Evolutionary conservation across 106 monocot genomes (phyloP).

Genomic region (Xerophyta viscosa): DNA sequence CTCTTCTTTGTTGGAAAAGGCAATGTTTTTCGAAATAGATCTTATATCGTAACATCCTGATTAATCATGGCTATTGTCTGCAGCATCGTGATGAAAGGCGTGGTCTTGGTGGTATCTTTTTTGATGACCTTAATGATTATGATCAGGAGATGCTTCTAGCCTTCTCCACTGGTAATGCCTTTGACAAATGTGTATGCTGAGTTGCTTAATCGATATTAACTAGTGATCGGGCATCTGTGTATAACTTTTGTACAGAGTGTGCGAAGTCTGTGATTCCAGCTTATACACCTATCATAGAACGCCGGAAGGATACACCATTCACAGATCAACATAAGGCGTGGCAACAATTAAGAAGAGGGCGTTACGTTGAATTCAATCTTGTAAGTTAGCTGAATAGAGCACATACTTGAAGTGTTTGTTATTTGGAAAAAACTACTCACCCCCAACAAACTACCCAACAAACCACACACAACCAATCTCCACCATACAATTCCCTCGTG

Average conservation of each 20-base stretch:
- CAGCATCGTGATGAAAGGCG: slow-evolving; percentile 97
- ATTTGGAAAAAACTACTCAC: no score
- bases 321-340: slow-evolving; percentile 81
- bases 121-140: slow-evolving; percentile 94
- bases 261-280: slow-evolving; percentile 3
- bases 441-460: no score
- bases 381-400: no score
- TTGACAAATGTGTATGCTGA: no score
- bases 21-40: no score
- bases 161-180: slow-evolving; percentile 74
- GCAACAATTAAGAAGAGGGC: slow-evolving; percentile 91
- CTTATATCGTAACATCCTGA: no score
- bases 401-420: no score
- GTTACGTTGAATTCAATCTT: slow-evolving; percentile 98
- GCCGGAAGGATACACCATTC: slow-evolving; percentile 37
- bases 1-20: no score
- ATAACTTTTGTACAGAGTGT: not conserved
- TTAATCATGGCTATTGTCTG: slow-evolving; percentile 16
- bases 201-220: no score
- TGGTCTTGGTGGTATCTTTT: slow-evolving; percentile 98
- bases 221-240: not conserved
- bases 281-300: slow-evolving; percentile 1
- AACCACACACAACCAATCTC: no score
- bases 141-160: slow-evolving; percentile 98
- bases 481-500: no score